Evolutionary conservation across 2,329 filamentous ascomycete species (phyloP), one percentile per base, ranked within the genome.

Genomic region (Leptosphaerulina australis): DNA sequence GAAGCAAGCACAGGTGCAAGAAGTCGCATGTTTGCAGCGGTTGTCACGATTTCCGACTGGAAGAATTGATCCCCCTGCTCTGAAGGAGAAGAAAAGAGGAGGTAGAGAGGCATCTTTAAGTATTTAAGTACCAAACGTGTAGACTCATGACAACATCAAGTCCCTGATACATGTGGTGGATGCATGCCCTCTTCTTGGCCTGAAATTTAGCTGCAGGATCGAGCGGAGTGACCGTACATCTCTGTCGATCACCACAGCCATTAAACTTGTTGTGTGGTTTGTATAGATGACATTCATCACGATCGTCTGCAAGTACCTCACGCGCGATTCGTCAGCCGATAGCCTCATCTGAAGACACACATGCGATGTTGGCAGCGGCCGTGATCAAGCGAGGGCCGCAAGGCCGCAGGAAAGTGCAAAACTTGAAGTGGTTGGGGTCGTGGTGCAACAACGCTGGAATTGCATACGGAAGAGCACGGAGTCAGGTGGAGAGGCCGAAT

Each of bases 161-260:
- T 22, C 55, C 44, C 40, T 44, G 51, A 57, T 53, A 56, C 38
- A 52, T 60, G 54, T 59, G 49, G 40, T 54, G 55, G 41, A 49
- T 63, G 53, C 61, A 63, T 60, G 44, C 40, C 50, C 45, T 24
- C 50, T 53, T n/a, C 39, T 60, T 59, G 52, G 59, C 49, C 55
- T 50, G 53, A 48, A 45, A 49, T 36, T 44, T 66, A 67, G 64
- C 60, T 54, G 61, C 60, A 61, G 64, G 22, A 40, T 28, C 18
- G 12, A 40, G 35, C 39, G 47, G 47, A 55, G 62, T 67, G 62
- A 63, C 66, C 66, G 63, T 44, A 53, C 46, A 55, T 56, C 58
- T 46, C 40, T 41, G 62, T 53, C 55, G 60, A 68, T 67, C 65
- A 59, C 24, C 33, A 44, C 55, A 56, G 44, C 35, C 39, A 20